phyloP scores from a whole-genome alignment of 345 rosid species.

The Passiflora organensis region DNA sequence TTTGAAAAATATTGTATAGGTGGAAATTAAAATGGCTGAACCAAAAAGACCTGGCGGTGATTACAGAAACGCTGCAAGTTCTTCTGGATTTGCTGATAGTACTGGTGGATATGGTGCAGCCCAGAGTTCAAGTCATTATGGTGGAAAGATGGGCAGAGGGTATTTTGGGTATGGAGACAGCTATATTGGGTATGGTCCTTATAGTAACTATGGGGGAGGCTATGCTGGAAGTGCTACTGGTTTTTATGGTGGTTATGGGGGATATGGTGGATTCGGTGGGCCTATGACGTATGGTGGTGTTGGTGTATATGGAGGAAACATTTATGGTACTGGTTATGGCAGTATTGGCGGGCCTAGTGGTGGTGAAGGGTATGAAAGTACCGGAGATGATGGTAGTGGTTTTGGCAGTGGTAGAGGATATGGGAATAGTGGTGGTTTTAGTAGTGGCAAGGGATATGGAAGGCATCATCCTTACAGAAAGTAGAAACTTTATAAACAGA shows the following conservation, averaged over 20 bases:
- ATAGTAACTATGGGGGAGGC: constrained; percentile 40
- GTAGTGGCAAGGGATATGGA: constrained; percentile 10
- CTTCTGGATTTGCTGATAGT: constrained; percentile 13
- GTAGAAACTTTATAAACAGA: constrained; percentile 1
- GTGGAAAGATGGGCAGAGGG: constrained; percentile 21
- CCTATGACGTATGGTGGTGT: constrained; percentile 29
- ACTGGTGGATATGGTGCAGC: constrained; percentile 14
- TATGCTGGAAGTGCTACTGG: constrained; percentile 33
- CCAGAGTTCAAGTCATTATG: constrained; percentile 10
- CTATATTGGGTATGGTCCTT: constrained; percentile 37
- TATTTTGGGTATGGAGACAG: constrained; percentile 17
- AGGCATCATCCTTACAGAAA: constrained; percentile 28
- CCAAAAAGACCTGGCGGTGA: constrained; percentile 19
- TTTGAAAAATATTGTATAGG: constrained; percentile 12
- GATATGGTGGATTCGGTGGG: constrained; percentile 43
- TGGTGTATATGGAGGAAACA: constrained; percentile 26
- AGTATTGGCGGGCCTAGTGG: constrained; percentile 7
- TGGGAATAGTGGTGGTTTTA: constrained; percentile 7
- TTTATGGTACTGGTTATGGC: constrained; percentile 13
- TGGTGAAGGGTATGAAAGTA: constrained; percentile 13
- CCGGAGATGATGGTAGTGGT: constrained; percentile 1
- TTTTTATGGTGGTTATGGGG: constrained; percentile 43
- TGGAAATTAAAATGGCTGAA: constrained; percentile 30
- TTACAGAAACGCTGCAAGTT: constrained; percentile 13
- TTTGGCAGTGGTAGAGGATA: constrained; percentile 7